These are phyloP conservation scores for Clitopilus hobsonii DNA, from an alignment of 768 basidiomycete species.

Conservation along the genomic window DNA sequence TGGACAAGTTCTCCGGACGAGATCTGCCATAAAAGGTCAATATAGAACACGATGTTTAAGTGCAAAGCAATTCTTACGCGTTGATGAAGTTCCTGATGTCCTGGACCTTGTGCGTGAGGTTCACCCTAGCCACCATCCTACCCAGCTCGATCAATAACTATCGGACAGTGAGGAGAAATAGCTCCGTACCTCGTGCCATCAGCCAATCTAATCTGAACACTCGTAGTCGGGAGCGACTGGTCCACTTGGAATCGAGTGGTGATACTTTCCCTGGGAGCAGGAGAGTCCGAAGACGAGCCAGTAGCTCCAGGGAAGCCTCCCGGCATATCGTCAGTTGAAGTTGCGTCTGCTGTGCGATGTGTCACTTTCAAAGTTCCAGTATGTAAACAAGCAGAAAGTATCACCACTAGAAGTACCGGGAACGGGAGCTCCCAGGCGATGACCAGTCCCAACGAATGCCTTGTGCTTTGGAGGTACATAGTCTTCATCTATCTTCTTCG, in stretches of 20 bases:
- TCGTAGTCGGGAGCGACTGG: slow-evolving; percentile 75
- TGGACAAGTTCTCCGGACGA: slow-evolving; percentile 56
- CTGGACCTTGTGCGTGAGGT: slow-evolving; percentile 82
- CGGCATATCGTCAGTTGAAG: too few species aligned
- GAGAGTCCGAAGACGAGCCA: slow-evolving; percentile 14
- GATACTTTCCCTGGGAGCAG: slow-evolving; percentile 26
- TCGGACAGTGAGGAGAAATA: background rate
- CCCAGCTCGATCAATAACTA: background rate
- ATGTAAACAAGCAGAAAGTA: background rate
- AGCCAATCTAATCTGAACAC: slow-evolving; percentile 84
- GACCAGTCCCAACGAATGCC: slow-evolving; percentile 69
- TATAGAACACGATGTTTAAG: too few species aligned
- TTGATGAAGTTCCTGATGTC: slow-evolving; percentile 88
- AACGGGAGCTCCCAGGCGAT: slow-evolving; percentile 77
- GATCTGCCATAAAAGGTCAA: slow-evolving; percentile 47
- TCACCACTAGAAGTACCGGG: slow-evolving; percentile 27
- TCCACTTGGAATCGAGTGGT: slow-evolving; percentile 77
- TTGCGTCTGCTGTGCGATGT: too few species aligned
- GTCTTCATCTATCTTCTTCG: slow-evolving; percentile 63
- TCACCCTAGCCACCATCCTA: slow-evolving; percentile 84
- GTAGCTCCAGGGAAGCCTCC: slow-evolving; percentile 50
- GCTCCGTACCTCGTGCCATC: slow-evolving; percentile 76
- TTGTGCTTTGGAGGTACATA: slow-evolving; percentile 56
- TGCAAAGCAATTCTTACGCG: slow-evolving; percentile 60
- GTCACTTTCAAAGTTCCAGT: too few species aligned